Evolutionary conservation across 2,329 filamentous ascomycete genomes (phyloP), one percentile per base, ranked within the genome.

Genomic region (Aspergillus sojae): DNA sequence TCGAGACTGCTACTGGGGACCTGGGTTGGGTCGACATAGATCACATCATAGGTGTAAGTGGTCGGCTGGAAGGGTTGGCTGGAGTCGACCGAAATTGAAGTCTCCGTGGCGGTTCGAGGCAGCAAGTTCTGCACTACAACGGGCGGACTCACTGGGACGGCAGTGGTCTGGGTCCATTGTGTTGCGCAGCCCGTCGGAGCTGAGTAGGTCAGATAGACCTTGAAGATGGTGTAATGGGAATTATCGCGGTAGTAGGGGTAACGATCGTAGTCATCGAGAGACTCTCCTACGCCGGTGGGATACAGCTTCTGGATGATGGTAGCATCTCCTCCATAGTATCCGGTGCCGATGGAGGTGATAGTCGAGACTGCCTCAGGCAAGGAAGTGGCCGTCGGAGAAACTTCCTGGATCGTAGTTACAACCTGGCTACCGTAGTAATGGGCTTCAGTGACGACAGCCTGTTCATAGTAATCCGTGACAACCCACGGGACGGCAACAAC

Each of bases 401-500:
- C 70, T 16, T 70, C 26, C 19, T 69, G 46, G 41, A 70, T 65
- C 2, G 41, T 48, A 5, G 70, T 72, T 9, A 61, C 61, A 14
- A 67, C 65, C 9, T 41, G 41, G 12, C 57, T 60, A 4, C 62
- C 26, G 32, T 66, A 61, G 61, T 60, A 61, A 21, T 66, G 58
- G 9, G 63, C 39, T 16, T 57, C 16, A 2, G 69, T 71, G 11
- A 54, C 53, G 34, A 62, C 23, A 10, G 63, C 57, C 48, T 67
- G 61, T 61, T 75, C 65, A 30, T 71, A 75, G 58, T 66, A 58
- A 41, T 72, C 68, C 4, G 74, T 76, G 39, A 71, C 70, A 30
- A 76, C 71, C 74, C 74, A 76, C 11, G 74, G 74, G 9, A 65
- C 67, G 2, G 73, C 72, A 19, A 61, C 26, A 65, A 68, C 68